Evolutionary conservation across 75 land plant species (phyloP).

Genomic region (Selaginella moellendorffii): DNA sequence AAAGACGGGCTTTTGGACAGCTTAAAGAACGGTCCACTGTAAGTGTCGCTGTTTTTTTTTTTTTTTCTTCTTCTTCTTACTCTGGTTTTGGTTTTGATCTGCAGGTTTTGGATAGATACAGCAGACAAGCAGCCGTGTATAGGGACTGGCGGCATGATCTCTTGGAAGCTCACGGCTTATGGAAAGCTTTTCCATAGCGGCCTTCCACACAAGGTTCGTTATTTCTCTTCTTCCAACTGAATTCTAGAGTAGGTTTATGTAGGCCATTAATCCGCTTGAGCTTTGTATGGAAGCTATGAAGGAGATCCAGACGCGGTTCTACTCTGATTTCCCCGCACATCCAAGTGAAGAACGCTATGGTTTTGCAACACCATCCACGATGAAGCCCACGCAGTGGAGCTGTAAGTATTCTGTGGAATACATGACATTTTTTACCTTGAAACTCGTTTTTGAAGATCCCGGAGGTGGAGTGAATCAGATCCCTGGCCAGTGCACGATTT

Average conservation of each 20-base stretch:
- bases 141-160: conserved; percentile 81
- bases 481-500: conserved; percentile 69
- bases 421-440: conserved; percentile 6
- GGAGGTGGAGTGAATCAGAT: conserved; percentile 89
- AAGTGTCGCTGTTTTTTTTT: too few species aligned
- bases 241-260: conserved; percentile 3
- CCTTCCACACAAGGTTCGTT: conserved; percentile 63
- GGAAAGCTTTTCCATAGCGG: conserved; percentile 97
- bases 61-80: too few species aligned
- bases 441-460: conserved; percentile 40
- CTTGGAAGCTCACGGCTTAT: conserved; percentile 55
- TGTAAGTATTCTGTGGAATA: conserved; percentile 10
- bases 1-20: conserved; percentile 66
- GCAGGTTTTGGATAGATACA: conserved; percentile 82
- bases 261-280: conserved; percentile 85
- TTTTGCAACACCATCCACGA: conserved; percentile 91
- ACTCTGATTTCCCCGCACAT: conserved; percentile 75
- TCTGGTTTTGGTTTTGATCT: neutral
- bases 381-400: conserved; percentile 91
- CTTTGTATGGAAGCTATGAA: conserved; percentile 73
- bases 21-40: conserved; percentile 74
- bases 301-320: conserved; percentile 65
- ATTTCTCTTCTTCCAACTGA: neutral
- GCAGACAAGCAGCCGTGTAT: conserved; percentile 96
- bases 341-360: conserved; percentile 56